Conservation (phyloP, 768 basidiomycete species). For the Tylopilus sp. region DNA sequence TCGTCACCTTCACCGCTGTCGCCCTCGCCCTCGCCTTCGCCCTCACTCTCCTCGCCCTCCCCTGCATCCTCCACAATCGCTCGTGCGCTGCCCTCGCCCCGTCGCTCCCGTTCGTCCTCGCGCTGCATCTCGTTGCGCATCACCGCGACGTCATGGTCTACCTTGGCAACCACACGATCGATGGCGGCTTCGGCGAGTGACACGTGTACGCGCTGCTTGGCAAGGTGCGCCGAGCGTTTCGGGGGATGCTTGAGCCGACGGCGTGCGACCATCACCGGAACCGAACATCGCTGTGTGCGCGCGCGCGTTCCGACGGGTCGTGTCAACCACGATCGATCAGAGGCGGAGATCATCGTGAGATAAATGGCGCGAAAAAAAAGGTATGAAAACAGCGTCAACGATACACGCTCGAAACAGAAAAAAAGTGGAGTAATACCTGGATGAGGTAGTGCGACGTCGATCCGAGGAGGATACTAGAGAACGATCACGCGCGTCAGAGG, state of each 20-base stretch:
- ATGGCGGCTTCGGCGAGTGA: slow-evolving; percentile 83
- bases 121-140: slow-evolving; percentile 76
- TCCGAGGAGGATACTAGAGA: slow-evolving; percentile 77
- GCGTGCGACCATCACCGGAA: slow-evolving; percentile 95
- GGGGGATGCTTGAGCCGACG: slow-evolving; percentile 87
- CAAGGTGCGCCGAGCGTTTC: slow-evolving; percentile 73
- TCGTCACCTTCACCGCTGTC: slow-evolving; percentile 20
- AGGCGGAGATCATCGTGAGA: not conserved
- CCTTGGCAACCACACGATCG: slow-evolving; percentile 82
- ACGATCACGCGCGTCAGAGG: not conserved
- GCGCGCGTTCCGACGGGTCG: too few species aligned
- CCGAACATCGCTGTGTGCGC: slow-evolving; percentile 70
- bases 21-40: slow-evolving; percentile 23
- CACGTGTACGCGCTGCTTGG: slow-evolving; percentile 77
- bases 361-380: not conserved
- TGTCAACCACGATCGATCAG: too few species aligned
- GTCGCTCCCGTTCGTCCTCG: slow-evolving; percentile 45
- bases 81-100: slow-evolving; percentile 12
- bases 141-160: slow-evolving; percentile 80
- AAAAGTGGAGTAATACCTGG: slow-evolving; percentile 44
- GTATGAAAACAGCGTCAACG: not conserved
- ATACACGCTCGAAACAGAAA: not conserved
- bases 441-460: slow-evolving; percentile 95
- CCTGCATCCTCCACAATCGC: slow-evolving; percentile 23
- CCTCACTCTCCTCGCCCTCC: slow-evolving; percentile 28